Percentiles rank a stretch among this genome's conserved stretches.
These are phyloP conservation scores for Pseudocercospora pini-densiflorae DNA, from an alignment of 2,329 filamentous ascomycete genomes.

Conservation along the genomic window DNA sequence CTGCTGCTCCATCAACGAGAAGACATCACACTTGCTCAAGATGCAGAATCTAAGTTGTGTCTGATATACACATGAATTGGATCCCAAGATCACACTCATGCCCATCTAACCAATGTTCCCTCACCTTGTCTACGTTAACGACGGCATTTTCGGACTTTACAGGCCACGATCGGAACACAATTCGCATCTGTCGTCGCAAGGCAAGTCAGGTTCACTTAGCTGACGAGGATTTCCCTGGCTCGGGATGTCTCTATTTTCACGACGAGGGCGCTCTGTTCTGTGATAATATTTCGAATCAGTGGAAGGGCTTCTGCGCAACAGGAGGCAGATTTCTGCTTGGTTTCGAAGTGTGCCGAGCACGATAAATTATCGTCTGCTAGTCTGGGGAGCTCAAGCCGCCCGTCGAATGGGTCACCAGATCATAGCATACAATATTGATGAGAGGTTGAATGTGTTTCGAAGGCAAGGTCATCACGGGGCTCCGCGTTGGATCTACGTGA, in stretches of 20 bases:
- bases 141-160: neutral
- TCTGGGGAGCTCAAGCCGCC: too few species aligned
- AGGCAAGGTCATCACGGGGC: neutral
- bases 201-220: neutral
- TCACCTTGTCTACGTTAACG: neutral
- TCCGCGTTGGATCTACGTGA: slow-evolving; percentile 1
- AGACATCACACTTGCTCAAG: neutral
- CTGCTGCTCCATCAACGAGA: neutral
- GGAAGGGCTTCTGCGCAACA: neutral
- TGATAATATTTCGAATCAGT: neutral
- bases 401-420: neutral
- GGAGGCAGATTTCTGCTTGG: neutral
- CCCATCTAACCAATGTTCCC: neutral
- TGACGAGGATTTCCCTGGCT: neutral
- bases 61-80: neutral
- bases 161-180: neutral
- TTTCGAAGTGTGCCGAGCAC: neutral
- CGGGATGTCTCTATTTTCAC: neutral
- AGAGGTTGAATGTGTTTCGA: neutral
- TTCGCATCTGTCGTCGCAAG: neutral
- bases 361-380: neutral
- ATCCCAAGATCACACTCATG: neutral
- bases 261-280: neutral
- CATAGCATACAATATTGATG: neutral
- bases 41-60: neutral